Percentiles rank a stretch among this genome's conserved stretches.
Evolutionary conservation across 768 basidiomycete genomes (phyloP).

Genomic region (Symmetrospora coprosmae): DNA sequence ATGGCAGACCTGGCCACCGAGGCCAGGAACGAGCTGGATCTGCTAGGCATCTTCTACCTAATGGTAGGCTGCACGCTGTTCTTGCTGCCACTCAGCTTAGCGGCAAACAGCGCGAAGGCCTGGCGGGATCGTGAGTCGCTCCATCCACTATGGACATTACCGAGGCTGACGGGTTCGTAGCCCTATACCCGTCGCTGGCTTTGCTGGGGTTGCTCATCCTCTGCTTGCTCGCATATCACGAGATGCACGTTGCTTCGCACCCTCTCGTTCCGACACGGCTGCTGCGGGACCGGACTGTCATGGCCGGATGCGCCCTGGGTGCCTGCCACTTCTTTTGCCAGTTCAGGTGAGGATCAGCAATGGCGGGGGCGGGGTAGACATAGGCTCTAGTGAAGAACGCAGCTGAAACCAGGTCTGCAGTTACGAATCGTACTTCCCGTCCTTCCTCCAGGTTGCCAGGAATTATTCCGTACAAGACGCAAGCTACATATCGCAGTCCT

Average conservation of each 20-base stretch:
- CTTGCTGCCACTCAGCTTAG: slow-evolving; percentile 29
- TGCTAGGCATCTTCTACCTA: slow-evolving; percentile 24
- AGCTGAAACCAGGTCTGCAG: too few species aligned
- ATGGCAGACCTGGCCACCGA: slow-evolving; percentile 23
- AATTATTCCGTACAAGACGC: slow-evolving; percentile 22
- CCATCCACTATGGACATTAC: not conserved
- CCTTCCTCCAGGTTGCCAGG: slow-evolving; percentile 33
- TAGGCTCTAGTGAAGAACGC: too few species aligned
- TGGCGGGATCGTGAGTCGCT: slow-evolving; percentile 28
- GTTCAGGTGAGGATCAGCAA: too few species aligned
- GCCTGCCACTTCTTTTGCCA: slow-evolving; percentile 32
- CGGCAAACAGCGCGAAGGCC: slow-evolving; percentile 20
- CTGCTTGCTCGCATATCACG: slow-evolving; percentile 29
- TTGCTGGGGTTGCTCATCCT: slow-evolving; percentile 23
- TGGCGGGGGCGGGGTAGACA: too few species aligned
- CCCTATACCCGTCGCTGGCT: slow-evolving; percentile 4
- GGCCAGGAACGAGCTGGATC: slow-evolving; percentile 26
- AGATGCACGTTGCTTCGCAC: slow-evolving; percentile 19
- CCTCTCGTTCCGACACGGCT: slow-evolving; percentile 30
- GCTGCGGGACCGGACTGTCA: slow-evolving; percentile 26
- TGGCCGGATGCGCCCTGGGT: slow-evolving; percentile 26
- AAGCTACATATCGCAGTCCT: slow-evolving; percentile 26
- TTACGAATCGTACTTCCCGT: slow-evolving; percentile 34
- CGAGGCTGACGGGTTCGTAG: not conserved
- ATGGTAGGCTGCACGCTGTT: slow-evolving; percentile 26